Evolutionary conservation across 208 protist genomes (phyloP).

Genomic region (Angomonas deanei): DNA sequence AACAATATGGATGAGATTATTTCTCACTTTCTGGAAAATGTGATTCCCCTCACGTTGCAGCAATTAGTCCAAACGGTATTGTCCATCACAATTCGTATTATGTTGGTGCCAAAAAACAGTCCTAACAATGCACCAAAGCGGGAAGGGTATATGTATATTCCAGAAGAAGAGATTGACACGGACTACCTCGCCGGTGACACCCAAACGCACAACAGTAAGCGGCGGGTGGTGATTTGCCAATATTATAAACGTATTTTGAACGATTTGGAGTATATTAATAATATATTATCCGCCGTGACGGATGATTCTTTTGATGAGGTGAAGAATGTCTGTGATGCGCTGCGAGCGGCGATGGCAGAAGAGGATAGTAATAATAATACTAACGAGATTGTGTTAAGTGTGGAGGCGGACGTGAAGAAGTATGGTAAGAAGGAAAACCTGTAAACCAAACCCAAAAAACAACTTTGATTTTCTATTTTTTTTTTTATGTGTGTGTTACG

Average conservation of each 20-base stretch:
- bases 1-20: not conserved
- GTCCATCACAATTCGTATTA: not conserved
- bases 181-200: too few relatives aligned
- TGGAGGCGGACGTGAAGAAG: not conserved
- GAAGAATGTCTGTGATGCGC: constrained; percentile 22
- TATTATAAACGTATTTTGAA: constrained; percentile 47
- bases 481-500: not conserved
- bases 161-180: not conserved
- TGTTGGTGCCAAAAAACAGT: not conserved
- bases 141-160: not conserved
- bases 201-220: too few relatives aligned
- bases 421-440: not conserved
- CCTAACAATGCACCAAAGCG: not conserved
- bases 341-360: constrained; percentile 29
- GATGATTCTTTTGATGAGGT: constrained; percentile 55
- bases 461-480: too few relatives aligned
- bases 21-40: not conserved
- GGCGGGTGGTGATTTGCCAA: too few relatives aligned
- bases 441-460: too few relatives aligned
- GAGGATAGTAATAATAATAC: constrained; percentile 10
- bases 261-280: constrained; percentile 69
- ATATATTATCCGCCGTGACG: constrained; percentile 71
- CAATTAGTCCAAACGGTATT: not conserved
- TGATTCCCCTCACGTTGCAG: not conserved
- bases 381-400: not conserved